Conservation (phyloP, 1,139 yeast species). For the Candida glucosophila region DNA sequence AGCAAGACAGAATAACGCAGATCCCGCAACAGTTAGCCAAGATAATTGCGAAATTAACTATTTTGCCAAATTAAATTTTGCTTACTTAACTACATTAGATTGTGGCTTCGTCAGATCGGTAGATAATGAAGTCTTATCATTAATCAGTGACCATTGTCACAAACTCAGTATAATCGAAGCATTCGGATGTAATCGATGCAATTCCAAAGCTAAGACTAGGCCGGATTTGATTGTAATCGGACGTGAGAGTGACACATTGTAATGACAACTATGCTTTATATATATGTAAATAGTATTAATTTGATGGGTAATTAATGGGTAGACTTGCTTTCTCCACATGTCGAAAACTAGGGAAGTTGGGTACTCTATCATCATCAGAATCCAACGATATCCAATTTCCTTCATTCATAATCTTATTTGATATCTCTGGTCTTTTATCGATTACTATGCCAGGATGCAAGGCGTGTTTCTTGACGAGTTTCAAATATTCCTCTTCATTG, state of each 20-base stretch:
- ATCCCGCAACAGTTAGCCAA: no score
- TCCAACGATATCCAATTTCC: conserved; percentile 17
- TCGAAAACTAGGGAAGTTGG: conserved; percentile 47
- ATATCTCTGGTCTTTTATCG: conserved; percentile 47
- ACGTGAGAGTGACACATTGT: conserved; percentile 59
- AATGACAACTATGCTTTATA: conserved; percentile 2
- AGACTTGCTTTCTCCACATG: conserved; percentile 52
- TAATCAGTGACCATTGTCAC: conserved; percentile 49
- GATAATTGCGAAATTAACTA: conserved; percentile 10
- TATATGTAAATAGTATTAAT: conserved; percentile 4
- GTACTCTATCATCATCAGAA: conserved; percentile 14
- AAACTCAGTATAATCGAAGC: conserved; percentile 62
- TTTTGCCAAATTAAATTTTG: conserved; percentile 22
- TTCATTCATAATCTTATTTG: conserved; percentile 33
- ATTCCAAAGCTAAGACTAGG: conserved; percentile 43
- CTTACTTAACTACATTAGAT: conserved; percentile 57
- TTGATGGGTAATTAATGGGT: conserved; percentile 23
- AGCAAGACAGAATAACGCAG: no score
- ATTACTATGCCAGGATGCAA: conserved; percentile 53
- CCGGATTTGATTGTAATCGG: conserved; percentile 62
- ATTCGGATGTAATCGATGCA: conserved; percentile 68
- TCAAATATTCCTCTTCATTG: conserved; percentile 21
- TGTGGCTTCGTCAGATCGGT: conserved; percentile 69
- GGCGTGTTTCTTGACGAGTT: conserved; percentile 32
- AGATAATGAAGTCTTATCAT: conserved; percentile 52